These are phyloP conservation scores for Meyerozyma smithsonii DNA, from an alignment of 1,139 yeast genomes.

Conservation along the genomic window DNA sequence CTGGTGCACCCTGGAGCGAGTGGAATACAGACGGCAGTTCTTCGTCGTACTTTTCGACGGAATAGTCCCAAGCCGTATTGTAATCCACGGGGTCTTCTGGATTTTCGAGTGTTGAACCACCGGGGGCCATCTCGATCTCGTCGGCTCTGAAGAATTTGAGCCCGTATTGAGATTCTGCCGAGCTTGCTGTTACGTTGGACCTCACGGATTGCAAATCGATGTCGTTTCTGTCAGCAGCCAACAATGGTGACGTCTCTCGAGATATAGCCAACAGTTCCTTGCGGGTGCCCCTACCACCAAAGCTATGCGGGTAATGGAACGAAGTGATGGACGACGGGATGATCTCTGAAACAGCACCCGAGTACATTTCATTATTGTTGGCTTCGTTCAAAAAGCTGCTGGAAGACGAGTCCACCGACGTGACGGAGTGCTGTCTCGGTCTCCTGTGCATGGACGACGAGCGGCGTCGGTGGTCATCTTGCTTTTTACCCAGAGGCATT, in stretches of 20 bases:
- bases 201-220: slow-evolving; percentile 23
- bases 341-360: slow-evolving; percentile 87
- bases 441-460: slow-evolving; percentile 12
- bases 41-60: slow-evolving; percentile 43
- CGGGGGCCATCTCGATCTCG: slow-evolving; percentile 83
- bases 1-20: neutral
- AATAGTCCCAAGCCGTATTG: slow-evolving; percentile 66
- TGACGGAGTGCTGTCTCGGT: slow-evolving; percentile 38
- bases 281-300: slow-evolving; percentile 28
- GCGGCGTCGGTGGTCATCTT: slow-evolving; percentile 3
- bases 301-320: slow-evolving; percentile 69
- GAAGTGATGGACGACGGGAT: slow-evolving; percentile 88
- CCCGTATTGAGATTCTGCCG: slow-evolving; percentile 33
- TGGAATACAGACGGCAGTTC: slow-evolving; percentile 14
- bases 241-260: slow-evolving; percentile 36
- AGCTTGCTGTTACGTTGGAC: slow-evolving; percentile 25
- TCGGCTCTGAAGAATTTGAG: slow-evolving; percentile 81
- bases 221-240: slow-evolving; percentile 21
- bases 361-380: slow-evolving; percentile 66
- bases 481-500: neutral
- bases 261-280: slow-evolving; percentile 22
- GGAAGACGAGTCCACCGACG: slow-evolving; percentile 31
- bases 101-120: slow-evolving; percentile 74
- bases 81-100: slow-evolving; percentile 51
- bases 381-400: slow-evolving; percentile 34